Base-by-base conservation (phyloP, 164 flowering plant species). In the Vitis rotundifolia region DNA sequence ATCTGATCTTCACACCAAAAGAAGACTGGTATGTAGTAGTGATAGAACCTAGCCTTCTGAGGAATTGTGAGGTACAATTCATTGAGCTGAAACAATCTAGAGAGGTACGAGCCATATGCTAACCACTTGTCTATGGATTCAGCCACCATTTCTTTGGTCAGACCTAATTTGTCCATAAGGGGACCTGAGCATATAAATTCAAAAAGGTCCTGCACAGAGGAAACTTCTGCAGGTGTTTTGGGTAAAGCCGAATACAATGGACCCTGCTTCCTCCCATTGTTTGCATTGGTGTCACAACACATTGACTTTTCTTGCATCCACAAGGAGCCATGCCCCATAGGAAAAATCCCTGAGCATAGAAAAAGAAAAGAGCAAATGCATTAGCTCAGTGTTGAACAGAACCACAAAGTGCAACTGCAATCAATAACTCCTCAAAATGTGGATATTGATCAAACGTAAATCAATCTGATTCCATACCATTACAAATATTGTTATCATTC, bases 1-100 rank as follows among this genome's bases (percentile, higher is more conserved):
- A 95, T 87, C 81, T 95, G 91, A 71, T 91, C 84, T 76, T 95
- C 92, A 66, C 99, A 93, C 99, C 99, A 95, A 5, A 93, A 22
- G 69, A 88, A 95, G 57, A 95, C 97, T 2, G 99, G 99, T 80
- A 93, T 72, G 59, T 95, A 95, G 78, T 91, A 95, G 77, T 95
- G 99, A 75, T 79, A 95, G 31, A 95, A 60, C 78, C 98, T 87
- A 14, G 76, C 84, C 78, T 90, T 95, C 75, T 95, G 91, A 72
- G 97, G 80, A 49, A 68, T 67, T 8, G 85, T 78, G 37, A 95
- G 85, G 28, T 57, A 56, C 52, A 90, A 67, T 64, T 95, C 94
- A 68, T 89, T 90, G 63, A 93, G 76, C 65, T 81, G 70, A 74
- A 95, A 90, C 71, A 95, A 68, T 73, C 89, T 84, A 67, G 92